Evolutionary conservation across 2,329 filamentous ascomycete species (phyloP).

Genomic region (Talaromyces sp.): DNA sequence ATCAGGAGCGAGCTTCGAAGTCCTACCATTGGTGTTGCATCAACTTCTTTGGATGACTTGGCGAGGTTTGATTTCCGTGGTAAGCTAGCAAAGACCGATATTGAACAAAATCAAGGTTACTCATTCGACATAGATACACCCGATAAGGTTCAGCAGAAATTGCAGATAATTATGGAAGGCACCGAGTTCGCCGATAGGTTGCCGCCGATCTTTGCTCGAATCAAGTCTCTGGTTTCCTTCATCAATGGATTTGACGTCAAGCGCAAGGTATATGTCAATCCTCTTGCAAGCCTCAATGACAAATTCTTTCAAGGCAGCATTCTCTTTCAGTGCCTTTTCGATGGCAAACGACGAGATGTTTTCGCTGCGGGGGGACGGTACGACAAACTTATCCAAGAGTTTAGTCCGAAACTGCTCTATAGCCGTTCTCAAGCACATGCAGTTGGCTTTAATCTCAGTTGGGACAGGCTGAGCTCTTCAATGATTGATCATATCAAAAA

Average conservation of each 20-base stretch:
- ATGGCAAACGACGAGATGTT: constrained; percentile 74
- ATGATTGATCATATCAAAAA: constrained; percentile 54
- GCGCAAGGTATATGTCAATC: constrained; percentile 77
- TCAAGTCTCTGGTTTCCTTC: constrained; percentile 74
- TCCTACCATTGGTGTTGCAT: constrained; percentile 75
- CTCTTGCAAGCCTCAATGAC: constrained; percentile 84
- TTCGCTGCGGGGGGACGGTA: constrained; percentile 94
- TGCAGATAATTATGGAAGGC: constrained; percentile 53
- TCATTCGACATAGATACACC: constrained; percentile 52
- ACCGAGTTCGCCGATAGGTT: constrained; percentile 52
- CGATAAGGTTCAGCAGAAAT: constrained; percentile 66
- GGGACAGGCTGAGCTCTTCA: constrained; percentile 71
- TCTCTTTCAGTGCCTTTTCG: constrained; percentile 85
- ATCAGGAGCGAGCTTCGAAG: constrained; percentile 77
- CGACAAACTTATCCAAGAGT: constrained; percentile 81
- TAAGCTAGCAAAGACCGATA: constrained; percentile 32
- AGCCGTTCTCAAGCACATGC: constrained; percentile 68
- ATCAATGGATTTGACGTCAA: constrained; percentile 70
- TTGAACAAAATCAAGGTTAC: not conserved
- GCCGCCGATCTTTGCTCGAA: constrained; percentile 64
- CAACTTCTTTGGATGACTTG: constrained; percentile 86
- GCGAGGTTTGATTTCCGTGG: constrained; percentile 87
- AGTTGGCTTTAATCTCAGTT: constrained; percentile 87
- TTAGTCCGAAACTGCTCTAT: constrained; percentile 65
- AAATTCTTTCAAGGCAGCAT: constrained; percentile 83